Evolutionary conservation across 768 basidiomycete genomes (phyloP).

Genomic region (Mycena maculata): DNA sequence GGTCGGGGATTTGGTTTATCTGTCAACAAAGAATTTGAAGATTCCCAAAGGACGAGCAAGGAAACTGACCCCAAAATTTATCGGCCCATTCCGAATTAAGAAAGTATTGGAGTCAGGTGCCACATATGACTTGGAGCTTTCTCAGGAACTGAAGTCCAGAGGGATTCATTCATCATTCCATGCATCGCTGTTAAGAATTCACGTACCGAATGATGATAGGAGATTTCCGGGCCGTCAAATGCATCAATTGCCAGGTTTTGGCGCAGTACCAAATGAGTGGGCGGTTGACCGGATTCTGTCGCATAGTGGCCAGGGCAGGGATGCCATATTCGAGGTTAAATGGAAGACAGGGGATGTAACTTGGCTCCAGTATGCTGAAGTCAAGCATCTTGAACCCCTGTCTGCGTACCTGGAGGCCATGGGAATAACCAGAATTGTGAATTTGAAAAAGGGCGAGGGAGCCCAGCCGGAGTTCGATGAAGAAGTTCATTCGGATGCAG

Average conservation of each 20-base stretch:
- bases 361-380: conserved; percentile 37
- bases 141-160: conserved; percentile 26
- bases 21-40: no score
- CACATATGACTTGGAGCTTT: conserved; percentile 17
- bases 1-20: no score
- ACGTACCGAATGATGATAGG: no score
- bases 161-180: conserved; percentile 46
- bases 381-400: conserved; percentile 35
- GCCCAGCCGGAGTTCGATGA: background rate
- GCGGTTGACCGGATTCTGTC: conserved; percentile 37
- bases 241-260: conserved; percentile 34
- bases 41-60: no score
- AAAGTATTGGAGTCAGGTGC: conserved; percentile 14
- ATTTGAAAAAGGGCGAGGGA: background rate
- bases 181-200: conserved; percentile 38
- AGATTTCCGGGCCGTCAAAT: conserved; percentile 43
- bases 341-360: conserved; percentile 44
- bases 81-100: no score
- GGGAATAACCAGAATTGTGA: conserved; percentile 31
- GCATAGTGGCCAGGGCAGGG: conserved; percentile 39
- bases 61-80: no score
- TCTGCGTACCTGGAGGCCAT: conserved; percentile 41
- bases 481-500: no score
- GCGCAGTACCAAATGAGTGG: conserved; percentile 36
- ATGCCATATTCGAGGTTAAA: conserved; percentile 39